Evolutionary conservation across 164 flowering plant genomes (phyloP), one percentile per base, ranked within the genome.

Genomic region (Vitis labrusca): DNA sequence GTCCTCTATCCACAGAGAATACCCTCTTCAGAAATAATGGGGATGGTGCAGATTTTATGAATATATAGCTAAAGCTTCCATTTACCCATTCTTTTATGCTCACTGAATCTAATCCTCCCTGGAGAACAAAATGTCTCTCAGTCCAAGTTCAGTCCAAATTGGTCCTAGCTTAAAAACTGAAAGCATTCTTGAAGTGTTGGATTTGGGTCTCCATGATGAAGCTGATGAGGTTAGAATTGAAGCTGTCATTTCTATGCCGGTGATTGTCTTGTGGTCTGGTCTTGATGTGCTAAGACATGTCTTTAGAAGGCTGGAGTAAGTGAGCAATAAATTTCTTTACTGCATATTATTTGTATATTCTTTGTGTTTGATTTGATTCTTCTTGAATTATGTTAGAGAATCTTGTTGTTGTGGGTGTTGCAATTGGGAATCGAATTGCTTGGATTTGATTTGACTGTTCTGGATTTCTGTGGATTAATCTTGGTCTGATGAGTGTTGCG

Each of bases 181-280:
- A 75, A 75, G 59, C 76, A 71, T 64, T 76, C 82, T 91, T 70
- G 90, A 84, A 68, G 74, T 92, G 65, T 65, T 93, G 70, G 94
- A 90, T 71, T 78, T 86, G 79, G 91, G 91, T 69, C 88, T 89
- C 68, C 66, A 61, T 66, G 98, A 96, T 85, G 89, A 92, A 73
- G 77, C 74, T 68, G 91, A 85, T 68, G 92, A 90, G 74, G 99
- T 96, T 69, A 84, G 91, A 83, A 77, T 63, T 71, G 95, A 92
- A 83, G 93, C 94, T 74, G 70, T 89, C 63, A 73, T 75, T 65
- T 85, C 95, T 19, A 80, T 96, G 85, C 95, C 97, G 51, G 69
- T 88, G 65, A 77, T 89, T 66, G 85, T 85, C 67, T 65, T 92
- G 55, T 82, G 81, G 80, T 86, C 92, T 76, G 92, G 91, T 65